Evolutionary conservation across 164 flowering plant species (phyloP).

Genomic region (Annona squamosa): DNA sequence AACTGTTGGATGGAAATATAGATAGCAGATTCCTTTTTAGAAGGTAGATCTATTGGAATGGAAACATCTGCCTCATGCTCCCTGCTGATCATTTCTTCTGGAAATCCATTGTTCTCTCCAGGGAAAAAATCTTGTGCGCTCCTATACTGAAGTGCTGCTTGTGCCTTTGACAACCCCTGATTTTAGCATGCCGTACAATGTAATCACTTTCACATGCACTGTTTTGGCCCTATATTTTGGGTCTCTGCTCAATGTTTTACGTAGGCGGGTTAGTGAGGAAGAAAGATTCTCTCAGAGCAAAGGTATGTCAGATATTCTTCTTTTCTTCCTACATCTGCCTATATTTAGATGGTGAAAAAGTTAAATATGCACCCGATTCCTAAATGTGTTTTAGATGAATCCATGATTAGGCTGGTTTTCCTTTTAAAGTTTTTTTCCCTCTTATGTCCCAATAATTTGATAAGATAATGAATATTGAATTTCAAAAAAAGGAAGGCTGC

Average conservation of each 20-base stretch:
- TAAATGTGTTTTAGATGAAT: neutral
- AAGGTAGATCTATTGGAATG: neutral
- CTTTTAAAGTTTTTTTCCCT: no score
- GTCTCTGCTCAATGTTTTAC: conserved; percentile 80
- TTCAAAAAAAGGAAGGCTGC: no score
- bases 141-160: conserved; percentile 93
- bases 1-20: neutral
- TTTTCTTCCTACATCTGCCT: neutral
- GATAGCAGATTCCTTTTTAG: neutral
- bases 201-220: conserved; percentile 93
- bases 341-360: neutral
- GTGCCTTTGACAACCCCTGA: conserved; percentile 98
- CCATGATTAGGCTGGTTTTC: no score
- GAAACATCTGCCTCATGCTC: neutral
- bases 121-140: conserved; percentile 51
- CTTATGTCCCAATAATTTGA: no score
- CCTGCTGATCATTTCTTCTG: neutral
- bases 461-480: no score
- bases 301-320: conserved; percentile 27
- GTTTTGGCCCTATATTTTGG: conserved; percentile 94
- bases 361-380: neutral
- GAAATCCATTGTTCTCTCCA: conserved; percentile 19
- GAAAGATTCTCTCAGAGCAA: conserved; percentile 55
- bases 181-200: conserved; percentile 99
- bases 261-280: conserved; percentile 84